These are phyloP conservation scores for Echinosophora koreensis DNA, from an alignment of 306 rosid genomes.

Conservation along the genomic window DNA sequence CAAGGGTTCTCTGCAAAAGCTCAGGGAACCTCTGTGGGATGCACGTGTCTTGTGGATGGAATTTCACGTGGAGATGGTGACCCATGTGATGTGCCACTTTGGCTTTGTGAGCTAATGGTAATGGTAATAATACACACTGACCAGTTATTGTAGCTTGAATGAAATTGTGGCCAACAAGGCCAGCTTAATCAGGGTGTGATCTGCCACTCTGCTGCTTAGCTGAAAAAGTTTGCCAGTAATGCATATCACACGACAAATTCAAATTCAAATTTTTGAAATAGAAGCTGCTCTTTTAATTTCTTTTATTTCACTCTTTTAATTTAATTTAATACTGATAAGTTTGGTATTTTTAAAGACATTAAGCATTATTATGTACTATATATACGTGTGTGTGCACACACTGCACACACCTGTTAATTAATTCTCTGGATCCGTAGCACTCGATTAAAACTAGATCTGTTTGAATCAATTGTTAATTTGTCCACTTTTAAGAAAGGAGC, in stretches of 20 bases:
- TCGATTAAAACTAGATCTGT: too few relatives aligned
- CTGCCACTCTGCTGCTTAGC: slow-evolving; percentile 40
- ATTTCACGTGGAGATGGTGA: slow-evolving; percentile 64
- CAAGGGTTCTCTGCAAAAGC: slow-evolving; percentile 47
- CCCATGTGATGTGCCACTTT: slow-evolving; percentile 78
- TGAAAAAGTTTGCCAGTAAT: slow-evolving; percentile 54
- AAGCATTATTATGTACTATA: slow-evolving; percentile 19
- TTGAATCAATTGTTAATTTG: not conserved
- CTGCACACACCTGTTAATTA: too few relatives aligned
- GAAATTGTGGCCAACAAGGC: slow-evolving; percentile 49
- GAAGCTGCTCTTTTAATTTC: not conserved
- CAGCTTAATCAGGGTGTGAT: slow-evolving; percentile 56
- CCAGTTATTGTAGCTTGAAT: slow-evolving; percentile 8
- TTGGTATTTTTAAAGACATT: not conserved
- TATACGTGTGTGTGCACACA: slow-evolving; percentile 16
- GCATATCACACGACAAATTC: slow-evolving; percentile 34
- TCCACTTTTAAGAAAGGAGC: slow-evolving; percentile 4
- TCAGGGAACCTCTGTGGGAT: slow-evolving; percentile 50
- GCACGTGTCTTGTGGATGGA: slow-evolving; percentile 74
- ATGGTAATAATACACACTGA: not conserved
- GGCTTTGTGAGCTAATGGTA: slow-evolving; percentile 35
- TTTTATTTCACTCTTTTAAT: too few relatives aligned
- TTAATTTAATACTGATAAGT: not conserved
- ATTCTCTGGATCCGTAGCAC: too few relatives aligned
- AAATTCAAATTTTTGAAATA: slow-evolving; percentile 40